These are phyloP conservation scores for Fusarium falciforme DNA, from an alignment of 2,329 filamentous ascomycete species.

Conservation along the genomic window DNA sequence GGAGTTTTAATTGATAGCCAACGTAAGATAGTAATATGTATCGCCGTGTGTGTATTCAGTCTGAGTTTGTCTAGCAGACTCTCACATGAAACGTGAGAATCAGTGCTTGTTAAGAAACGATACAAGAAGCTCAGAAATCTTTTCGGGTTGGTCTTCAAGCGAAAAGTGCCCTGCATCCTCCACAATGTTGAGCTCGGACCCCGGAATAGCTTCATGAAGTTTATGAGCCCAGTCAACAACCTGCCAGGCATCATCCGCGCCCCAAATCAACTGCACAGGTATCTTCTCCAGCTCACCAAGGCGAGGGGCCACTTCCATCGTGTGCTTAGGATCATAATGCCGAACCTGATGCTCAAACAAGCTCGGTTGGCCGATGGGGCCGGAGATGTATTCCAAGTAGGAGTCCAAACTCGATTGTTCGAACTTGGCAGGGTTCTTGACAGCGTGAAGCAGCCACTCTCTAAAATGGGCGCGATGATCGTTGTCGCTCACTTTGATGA, in stretches of 20 bases:
- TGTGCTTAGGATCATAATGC: slow-evolving; percentile 50
- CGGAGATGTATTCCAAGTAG: slow-evolving; percentile 48
- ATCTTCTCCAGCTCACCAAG: slow-evolving; percentile 40
- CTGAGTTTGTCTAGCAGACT: too few relatives aligned
- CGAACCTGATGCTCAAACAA: slow-evolving; percentile 49
- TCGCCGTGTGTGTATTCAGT: background rate
- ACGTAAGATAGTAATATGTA: background rate
- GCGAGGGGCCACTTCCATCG: slow-evolving; percentile 43
- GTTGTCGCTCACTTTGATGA: slow-evolving; percentile 38
- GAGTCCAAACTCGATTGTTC: slow-evolving; percentile 36
- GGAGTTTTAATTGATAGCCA: slow-evolving; percentile 7
- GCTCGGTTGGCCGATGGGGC: slow-evolving; percentile 47
- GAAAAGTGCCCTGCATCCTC: slow-evolving; percentile 47
- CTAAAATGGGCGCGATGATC: slow-evolving; percentile 42
- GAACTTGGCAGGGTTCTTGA: slow-evolving; percentile 31
- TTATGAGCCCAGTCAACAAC: slow-evolving; percentile 47
- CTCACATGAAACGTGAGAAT: background rate
- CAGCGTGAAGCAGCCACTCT: slow-evolving; percentile 43
- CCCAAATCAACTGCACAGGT: slow-evolving; percentile 48
- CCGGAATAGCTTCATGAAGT: slow-evolving; percentile 45
- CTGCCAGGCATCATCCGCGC: slow-evolving; percentile 47
- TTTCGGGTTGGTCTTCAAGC: slow-evolving; percentile 44
- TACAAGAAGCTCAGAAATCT: slow-evolving; percentile 24
- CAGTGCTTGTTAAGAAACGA: slow-evolving; percentile 18
- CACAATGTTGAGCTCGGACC: slow-evolving; percentile 42